phyloP scores from a whole-genome alignment of 1,284 basidiomycete genomes.

The Apiotrichum siamense region DNA sequence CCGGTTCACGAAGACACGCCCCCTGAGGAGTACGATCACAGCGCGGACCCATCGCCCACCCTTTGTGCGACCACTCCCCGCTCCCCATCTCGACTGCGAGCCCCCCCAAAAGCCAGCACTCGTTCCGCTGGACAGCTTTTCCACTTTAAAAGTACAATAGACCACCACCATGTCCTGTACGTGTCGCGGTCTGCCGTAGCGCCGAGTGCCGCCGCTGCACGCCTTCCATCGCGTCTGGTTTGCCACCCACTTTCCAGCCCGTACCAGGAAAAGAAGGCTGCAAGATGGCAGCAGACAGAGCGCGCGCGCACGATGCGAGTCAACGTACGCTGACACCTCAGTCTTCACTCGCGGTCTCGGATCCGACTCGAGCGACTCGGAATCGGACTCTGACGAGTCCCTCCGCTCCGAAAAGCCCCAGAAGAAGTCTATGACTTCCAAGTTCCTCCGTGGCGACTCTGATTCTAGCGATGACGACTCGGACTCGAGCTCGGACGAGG shows the following conservation, averaged over 20 bases:
- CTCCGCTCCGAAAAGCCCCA: slow-evolving; percentile 32
- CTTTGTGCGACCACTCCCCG: too few relatives aligned
- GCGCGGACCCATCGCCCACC: too few relatives aligned
- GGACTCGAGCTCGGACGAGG: too few relatives aligned
- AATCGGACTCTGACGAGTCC: slow-evolving; percentile 43
- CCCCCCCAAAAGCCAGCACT: neutral
- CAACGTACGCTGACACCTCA: neutral
- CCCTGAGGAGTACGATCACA: too few relatives aligned
- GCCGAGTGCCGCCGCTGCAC: too few relatives aligned
- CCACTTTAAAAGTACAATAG: neutral
- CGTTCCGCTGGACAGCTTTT: neutral
- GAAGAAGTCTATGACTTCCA: slow-evolving; percentile 23
- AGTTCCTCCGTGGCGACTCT: slow-evolving; percentile 35
- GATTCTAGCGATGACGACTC: slow-evolving; percentile 27
- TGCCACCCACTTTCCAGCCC: too few relatives aligned
- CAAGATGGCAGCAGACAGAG: too few relatives aligned
- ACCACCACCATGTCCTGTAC: neutral
- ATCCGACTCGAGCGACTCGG: slow-evolving; percentile 32
- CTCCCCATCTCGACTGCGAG: neutral
- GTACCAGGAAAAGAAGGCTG: too few relatives aligned
- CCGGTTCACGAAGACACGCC: too few relatives aligned
- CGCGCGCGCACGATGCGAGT: too few relatives aligned
- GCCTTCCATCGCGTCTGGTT: too few relatives aligned
- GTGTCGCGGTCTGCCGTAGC: neutral
- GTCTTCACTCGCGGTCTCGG: slow-evolving; percentile 35